Percentiles rank a stretch among this genome's conserved stretches.
Conservation (phyloP, 1,284 basidiomycete species). For the Mycena citricolor region DNA sequence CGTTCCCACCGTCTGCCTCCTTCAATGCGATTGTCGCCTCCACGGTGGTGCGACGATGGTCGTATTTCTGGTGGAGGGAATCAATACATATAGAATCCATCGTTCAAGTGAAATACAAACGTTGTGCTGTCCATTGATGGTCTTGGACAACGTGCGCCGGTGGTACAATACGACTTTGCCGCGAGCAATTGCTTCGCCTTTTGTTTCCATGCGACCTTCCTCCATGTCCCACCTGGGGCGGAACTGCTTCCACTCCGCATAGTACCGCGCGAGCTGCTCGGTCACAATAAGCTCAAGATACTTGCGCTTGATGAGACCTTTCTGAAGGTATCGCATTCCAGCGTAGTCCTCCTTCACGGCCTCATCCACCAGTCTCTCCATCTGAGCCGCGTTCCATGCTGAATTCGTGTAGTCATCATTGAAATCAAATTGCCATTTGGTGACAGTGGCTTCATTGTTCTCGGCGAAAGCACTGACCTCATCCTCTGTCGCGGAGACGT, state of each 20-base stretch:
- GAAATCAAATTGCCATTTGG: conserved; percentile 15
- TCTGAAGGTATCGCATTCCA: conserved; percentile 2
- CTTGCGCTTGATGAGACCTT: conserved; percentile 6
- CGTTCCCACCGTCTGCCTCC: conserved; percentile 5
- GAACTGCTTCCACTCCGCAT: conserved; percentile 12
- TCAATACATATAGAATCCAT: conserved; percentile 4
- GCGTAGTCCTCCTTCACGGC: conserved; percentile 8
- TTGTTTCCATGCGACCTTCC: conserved; percentile 13
- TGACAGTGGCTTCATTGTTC: conserved; percentile 2
- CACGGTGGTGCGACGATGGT: conserved; percentile 12
- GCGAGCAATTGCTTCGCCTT: conserved; percentile 11
- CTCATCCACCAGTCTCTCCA: conserved; percentile 9
- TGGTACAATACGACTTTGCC: conserved; percentile 3
- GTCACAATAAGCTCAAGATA: conserved; percentile 8
- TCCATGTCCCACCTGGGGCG: conserved; percentile 10
- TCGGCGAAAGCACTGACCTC: background rate
- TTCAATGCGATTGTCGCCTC: conserved; percentile 12
- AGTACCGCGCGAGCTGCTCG: conserved; percentile 11
- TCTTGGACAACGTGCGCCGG: conserved; percentile 5
- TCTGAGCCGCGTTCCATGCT: conserved; percentile 16
- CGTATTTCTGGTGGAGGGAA: conserved; percentile 10
- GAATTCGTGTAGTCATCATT: conserved; percentile 11
- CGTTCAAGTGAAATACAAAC: conserved; percentile 10
- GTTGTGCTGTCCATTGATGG: conserved; percentile 9
- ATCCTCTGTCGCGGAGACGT: background rate